Evolutionary conservation across 768 basidiomycete species (phyloP), one percentile per base, ranked within the genome.

Genomic region (Mycena floridula): DNA sequence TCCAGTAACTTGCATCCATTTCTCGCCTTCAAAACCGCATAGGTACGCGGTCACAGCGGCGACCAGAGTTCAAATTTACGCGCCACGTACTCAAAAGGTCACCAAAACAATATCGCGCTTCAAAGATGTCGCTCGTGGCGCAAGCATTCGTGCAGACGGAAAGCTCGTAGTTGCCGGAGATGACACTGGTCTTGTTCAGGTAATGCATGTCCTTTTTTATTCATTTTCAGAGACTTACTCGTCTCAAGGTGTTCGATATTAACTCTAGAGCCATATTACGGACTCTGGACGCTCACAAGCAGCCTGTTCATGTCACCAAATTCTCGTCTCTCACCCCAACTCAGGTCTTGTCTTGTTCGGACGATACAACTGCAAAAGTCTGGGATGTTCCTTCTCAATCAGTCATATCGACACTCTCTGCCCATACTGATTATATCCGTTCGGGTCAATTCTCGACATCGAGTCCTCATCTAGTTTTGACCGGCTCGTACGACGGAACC

Each of bases 31-130:
- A 22, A 83, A 80, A 62, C 95, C 95, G 4, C 92, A 99, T 61
- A 74, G 87, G 58, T 97, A 94, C 71, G 95, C 93, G 21, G 93
- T 98, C 45, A 96, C 94, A 22, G 89, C 93, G 2, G 92, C 91
- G 0, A 88, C 93, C 1, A 74, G 94, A 51, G 82, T 99, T 1
- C 89, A 98, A 64, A 86, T 98, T 58, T 97, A 97, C 65, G 89
- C 92, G 3, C 92, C 94, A 12, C 83, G 91, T 43, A 98, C 95
- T 3, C 94, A 97, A 65, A 94, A 93, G 64, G 81, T 97, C 44
- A 89, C 84, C 13, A 98, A 98, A 73, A 95, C 90, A 2, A 91
- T 99, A 45, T 87, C 94, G 23, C 74, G 96, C 28, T 99, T 99
- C 70, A 97, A 96, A 62, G 96, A 98, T 58, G 85, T 94, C 26